A percentile compares a stretch with the other conserved stretches of the same genome.
Conservation (phyloP, 2,329 filamentous ascomycete genomes). For the Rhynchosporium graminicola region DNA sequence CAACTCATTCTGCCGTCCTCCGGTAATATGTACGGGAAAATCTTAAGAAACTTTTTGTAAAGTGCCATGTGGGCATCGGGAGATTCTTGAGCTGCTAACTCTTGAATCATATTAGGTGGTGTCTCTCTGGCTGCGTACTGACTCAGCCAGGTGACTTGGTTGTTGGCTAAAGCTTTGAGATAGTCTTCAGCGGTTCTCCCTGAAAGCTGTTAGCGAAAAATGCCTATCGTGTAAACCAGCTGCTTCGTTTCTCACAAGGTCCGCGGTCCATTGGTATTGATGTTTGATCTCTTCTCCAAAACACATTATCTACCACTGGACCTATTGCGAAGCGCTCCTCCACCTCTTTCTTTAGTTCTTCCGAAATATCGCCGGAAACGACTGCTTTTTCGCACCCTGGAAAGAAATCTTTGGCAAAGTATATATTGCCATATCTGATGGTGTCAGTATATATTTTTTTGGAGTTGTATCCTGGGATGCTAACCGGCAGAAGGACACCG, state of each 20-base stretch:
- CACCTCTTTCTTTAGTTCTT: conserved; percentile 40
- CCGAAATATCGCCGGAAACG: conserved; percentile 34
- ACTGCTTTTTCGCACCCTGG: conserved; percentile 39
- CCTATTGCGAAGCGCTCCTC: conserved; percentile 42
- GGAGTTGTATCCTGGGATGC: conserved; percentile 8
- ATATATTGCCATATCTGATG: conserved; percentile 42
- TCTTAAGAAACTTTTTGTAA: conserved; percentile 40
- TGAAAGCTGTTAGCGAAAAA: conserved; percentile 26
- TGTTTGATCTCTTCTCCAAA: conserved; percentile 43
- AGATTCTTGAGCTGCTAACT: conserved; percentile 36
- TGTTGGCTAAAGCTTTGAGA: conserved; percentile 39
- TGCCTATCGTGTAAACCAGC: conserved; percentile 16
- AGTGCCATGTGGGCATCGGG: conserved; percentile 41
- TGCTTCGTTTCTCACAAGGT: conserved; percentile 40
- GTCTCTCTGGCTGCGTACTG: conserved; percentile 34
- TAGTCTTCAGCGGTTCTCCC: conserved; percentile 42
- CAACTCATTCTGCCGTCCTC: conserved; percentile 30
- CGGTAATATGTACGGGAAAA: conserved; percentile 40
- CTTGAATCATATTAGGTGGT: conserved; percentile 30
- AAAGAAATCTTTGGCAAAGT: conserved; percentile 41
- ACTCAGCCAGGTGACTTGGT: conserved; percentile 42
- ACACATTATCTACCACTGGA: conserved; percentile 41
- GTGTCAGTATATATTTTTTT: background rate
- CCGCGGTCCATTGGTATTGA: conserved; percentile 43
- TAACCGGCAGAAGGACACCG: conserved; percentile 41